phyloP scores from a whole-genome alignment of 352 stramenopile genomes.

The Globisporangium spinosum region DNA sequence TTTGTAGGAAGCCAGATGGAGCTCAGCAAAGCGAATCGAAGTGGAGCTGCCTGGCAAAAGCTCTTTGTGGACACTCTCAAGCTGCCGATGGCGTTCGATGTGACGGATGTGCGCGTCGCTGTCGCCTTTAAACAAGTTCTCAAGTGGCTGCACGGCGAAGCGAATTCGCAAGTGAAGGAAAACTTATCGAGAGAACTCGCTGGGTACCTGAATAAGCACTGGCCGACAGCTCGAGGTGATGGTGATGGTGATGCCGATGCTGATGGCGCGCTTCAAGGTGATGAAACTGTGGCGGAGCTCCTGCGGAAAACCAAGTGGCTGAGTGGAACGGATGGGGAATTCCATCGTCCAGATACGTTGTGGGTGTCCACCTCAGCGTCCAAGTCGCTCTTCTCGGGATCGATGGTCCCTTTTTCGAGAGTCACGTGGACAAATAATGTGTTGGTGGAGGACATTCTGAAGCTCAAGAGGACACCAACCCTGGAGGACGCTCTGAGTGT shows the following conservation, averaged over 20 bases:
- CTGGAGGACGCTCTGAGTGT: slow-evolving; percentile 42
- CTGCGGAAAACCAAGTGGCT: slow-evolving; percentile 31
- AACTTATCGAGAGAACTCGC: slow-evolving; percentile 46
- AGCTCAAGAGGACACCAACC: slow-evolving; percentile 38
- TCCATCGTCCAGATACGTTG: slow-evolving; percentile 35
- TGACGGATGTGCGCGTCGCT: slow-evolving; percentile 17
- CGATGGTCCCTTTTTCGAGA: slow-evolving; percentile 45
- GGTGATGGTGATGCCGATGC: too few relatives aligned
- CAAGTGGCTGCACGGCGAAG: slow-evolving; percentile 45
- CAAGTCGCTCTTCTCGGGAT: slow-evolving; percentile 35
- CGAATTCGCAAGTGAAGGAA: slow-evolving; percentile 26
- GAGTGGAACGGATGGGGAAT: slow-evolving; percentile 33
- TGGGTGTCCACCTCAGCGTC: slow-evolving; percentile 36
- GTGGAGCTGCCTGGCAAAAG: slow-evolving; percentile 24
- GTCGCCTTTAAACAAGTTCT: slow-evolving; percentile 32
- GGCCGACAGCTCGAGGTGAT: slow-evolving; percentile 16
- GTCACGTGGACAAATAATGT: slow-evolving; percentile 34
- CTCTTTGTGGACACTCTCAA: slow-evolving; percentile 44
- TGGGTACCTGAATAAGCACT: slow-evolving; percentile 39
- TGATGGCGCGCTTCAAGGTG: neutral
- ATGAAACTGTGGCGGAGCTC: neutral
- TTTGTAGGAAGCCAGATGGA: neutral
- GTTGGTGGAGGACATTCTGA: slow-evolving; percentile 34
- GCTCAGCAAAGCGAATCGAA: neutral
- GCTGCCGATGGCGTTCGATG: slow-evolving; percentile 37